Evolutionary conservation across 441 rosid species (phyloP).

Genomic region (Mallotus repandus): DNA sequence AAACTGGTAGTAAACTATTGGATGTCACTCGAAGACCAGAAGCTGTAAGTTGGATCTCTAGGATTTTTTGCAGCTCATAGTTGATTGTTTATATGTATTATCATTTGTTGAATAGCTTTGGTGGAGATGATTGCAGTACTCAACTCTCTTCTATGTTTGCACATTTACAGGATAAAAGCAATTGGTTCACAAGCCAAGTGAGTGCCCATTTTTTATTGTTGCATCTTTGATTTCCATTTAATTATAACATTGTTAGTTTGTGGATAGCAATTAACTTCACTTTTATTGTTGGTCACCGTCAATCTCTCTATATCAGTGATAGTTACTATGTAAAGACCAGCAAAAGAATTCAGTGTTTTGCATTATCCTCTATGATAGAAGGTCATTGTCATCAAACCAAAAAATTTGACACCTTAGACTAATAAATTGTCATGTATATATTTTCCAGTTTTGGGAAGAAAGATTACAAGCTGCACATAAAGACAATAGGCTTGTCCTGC

Average conservation of each 20-base stretch:
- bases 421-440: slow-evolving; percentile 19
- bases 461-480: slow-evolving; percentile 49
- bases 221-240: neutral
- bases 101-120: neutral
- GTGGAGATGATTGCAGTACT: slow-evolving; percentile 20
- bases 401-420: slow-evolving; percentile 7
- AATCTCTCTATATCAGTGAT: neutral
- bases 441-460: slow-evolving; percentile 72
- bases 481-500: slow-evolving; percentile 56
- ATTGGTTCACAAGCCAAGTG: slow-evolving; percentile 68
- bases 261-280: neutral
- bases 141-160: slow-evolving; percentile 23
- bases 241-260: neutral
- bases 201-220: slow-evolving; percentile 36
- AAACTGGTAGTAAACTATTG: slow-evolving; percentile 26
- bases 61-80: neutral
- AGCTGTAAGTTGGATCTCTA: slow-evolving; percentile 53
- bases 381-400: neutral
- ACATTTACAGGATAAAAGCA: slow-evolving; percentile 61
- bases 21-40: slow-evolving; percentile 46
- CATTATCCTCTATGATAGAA: neutral
- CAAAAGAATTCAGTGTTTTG: neutral
- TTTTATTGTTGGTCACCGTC: neutral
- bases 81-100: neutral
- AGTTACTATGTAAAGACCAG: neutral